These are phyloP conservation scores for Diplodia seriata DNA, from an alignment of 2,329 filamentous ascomycete species.

Conservation along the genomic window DNA sequence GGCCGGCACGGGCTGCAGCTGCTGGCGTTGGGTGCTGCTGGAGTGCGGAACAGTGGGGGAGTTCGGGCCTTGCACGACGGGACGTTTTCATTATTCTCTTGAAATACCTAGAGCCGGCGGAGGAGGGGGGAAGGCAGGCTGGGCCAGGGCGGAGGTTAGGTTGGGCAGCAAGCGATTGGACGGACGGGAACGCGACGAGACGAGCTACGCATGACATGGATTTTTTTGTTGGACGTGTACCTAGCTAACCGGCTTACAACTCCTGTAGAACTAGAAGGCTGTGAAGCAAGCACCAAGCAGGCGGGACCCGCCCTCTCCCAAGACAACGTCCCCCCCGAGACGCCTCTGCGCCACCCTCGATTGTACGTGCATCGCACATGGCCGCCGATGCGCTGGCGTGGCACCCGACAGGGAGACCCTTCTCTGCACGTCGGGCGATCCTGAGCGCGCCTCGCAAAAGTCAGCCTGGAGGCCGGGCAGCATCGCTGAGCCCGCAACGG, in stretches of 20 bases:
- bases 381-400: conserved; percentile 23
- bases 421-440: conserved; percentile 23
- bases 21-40: conserved; percentile 18
- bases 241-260: conserved; percentile 18
- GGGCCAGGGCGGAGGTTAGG: conserved; percentile 27
- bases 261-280: conserved; percentile 27
- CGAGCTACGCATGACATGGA: conserved; percentile 30
- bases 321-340: not conserved
- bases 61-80: conserved; percentile 29
- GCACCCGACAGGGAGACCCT: conserved; percentile 13
- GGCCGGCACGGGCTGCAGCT: conserved; percentile 4
- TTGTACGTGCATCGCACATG: conserved; percentile 20
- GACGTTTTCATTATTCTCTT: conserved; percentile 33
- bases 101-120: conserved; percentile 31
- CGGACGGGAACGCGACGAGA: conserved; percentile 31
- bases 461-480: conserved; percentile 14
- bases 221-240: conserved; percentile 24
- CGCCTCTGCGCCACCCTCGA: conserved; percentile 4
- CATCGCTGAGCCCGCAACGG: conserved; percentile 4
- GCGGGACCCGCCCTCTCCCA: conserved; percentile 1
- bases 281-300: conserved; percentile 22
- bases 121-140: conserved; percentile 18
- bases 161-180: conserved; percentile 33
- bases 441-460: conserved; percentile 11
- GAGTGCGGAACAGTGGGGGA: conserved; percentile 19